Evolutionary conservation across 2,329 filamentous ascomycete species (phyloP).

Genomic region (Myriosclerotinia scirpicola): DNA sequence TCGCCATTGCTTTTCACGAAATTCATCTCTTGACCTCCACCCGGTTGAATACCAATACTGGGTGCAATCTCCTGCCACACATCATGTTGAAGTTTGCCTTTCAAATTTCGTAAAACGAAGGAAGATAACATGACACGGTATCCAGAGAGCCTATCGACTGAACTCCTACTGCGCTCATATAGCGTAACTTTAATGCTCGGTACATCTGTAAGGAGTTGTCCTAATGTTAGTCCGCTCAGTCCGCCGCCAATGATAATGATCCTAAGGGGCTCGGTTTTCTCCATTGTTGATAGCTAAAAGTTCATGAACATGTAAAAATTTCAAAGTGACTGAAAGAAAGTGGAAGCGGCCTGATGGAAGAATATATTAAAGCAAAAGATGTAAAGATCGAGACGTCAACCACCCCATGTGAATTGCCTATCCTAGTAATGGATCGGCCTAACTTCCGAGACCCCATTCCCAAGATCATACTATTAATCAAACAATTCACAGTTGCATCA

Average conservation of each 20-base stretch:
- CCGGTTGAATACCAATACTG: constrained; percentile 33
- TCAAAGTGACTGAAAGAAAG: neutral
- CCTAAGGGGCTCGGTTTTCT: constrained; percentile 24
- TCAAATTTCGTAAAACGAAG: constrained; percentile 33
- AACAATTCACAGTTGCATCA: neutral
- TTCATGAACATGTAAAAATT: neutral
- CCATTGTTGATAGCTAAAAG: neutral
- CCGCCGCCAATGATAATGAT: constrained; percentile 36
- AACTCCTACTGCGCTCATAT: constrained; percentile 31
- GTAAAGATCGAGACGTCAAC: neutral
- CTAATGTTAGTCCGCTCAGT: constrained; percentile 35
- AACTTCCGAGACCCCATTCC: neutral
- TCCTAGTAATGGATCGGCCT: neutral
- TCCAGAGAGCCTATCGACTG: constrained; percentile 32
- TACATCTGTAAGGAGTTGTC: constrained; percentile 31
- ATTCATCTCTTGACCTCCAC: constrained; percentile 32
- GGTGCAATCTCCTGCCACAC: constrained; percentile 31
- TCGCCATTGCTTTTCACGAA: constrained; percentile 35
- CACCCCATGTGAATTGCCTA: neutral
- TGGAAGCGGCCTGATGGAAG: neutral
- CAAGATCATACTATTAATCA: neutral
- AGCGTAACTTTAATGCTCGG: constrained; percentile 33
- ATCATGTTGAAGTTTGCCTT: constrained; percentile 29
- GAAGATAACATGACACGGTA: constrained; percentile 37
- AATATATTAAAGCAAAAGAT: neutral